Evolutionary conservation across 345 rosid genomes (phyloP).

Genomic region (Alliaria petiolata): DNA sequence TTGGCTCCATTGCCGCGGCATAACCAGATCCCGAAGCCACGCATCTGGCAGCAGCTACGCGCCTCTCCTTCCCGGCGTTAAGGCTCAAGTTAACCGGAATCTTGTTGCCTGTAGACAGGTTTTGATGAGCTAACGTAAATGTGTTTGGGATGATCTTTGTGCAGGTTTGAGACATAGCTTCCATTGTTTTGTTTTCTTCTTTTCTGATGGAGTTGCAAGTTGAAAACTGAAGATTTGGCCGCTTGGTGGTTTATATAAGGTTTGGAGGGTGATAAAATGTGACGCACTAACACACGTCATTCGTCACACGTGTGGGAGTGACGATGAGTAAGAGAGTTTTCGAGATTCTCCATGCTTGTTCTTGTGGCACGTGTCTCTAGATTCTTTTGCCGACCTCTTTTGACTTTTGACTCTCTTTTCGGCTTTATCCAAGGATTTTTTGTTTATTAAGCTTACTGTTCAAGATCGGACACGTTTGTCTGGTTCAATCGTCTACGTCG

Average conservation of each 20-base stretch:
- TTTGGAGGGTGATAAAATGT: not conserved
- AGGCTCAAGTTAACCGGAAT: not conserved
- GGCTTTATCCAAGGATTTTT: not conserved
- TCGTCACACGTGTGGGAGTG: conserved; percentile 15
- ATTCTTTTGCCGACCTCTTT: conserved; percentile 22
- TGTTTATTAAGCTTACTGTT: not conserved
- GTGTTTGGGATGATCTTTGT: conserved; percentile 17
- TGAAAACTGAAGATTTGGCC: not conserved
- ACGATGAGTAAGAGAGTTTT: conserved; percentile 23
- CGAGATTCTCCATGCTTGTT: conserved; percentile 4
- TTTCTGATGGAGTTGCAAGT: not conserved
- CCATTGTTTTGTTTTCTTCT: conserved; percentile 1
- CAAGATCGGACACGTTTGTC: conserved; percentile 15
- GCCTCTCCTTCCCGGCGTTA: not conserved
- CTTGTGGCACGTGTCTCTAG: conserved; percentile 9
- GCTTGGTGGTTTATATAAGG: conserved; percentile 21
- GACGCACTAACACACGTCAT: conserved; percentile 18
- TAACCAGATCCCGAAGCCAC: conserved; percentile 22
- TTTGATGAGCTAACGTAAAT: conserved; percentile 1
- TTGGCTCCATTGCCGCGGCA: conserved; percentile 31
- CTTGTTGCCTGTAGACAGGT: not conserved
- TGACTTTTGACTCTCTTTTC: not conserved
- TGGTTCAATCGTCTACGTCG: not conserved
- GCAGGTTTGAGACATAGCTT: conserved; percentile 17
- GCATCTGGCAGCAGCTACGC: conserved; percentile 18